Conservation (phyloP, 2,329 filamentous ascomycete species). For the Beauveria brongniartii region DNA sequence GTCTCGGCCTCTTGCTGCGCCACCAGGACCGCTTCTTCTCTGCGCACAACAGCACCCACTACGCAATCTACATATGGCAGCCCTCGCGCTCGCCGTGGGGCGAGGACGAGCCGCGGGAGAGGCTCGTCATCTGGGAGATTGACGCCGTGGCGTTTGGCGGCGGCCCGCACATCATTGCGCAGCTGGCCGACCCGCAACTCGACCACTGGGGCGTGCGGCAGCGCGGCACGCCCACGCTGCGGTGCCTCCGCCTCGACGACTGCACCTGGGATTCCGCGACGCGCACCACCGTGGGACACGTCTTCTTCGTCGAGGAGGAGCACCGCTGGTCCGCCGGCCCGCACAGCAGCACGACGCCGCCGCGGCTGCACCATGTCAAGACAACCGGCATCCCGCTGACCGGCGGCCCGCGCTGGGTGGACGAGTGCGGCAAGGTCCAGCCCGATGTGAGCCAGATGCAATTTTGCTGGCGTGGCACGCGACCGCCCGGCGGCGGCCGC, state of each 20-base stretch:
- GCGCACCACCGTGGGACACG: constrained; percentile 21
- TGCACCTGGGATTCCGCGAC: constrained; percentile 27
- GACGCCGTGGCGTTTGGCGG: constrained; percentile 20
- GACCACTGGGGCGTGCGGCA: constrained; percentile 46
- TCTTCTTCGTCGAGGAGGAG: constrained; percentile 51
- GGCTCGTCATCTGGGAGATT: constrained; percentile 53
- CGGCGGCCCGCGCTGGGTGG: constrained; percentile 43
- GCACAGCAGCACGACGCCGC: constrained; percentile 32
- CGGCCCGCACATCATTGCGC: constrained; percentile 38
- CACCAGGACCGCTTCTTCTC: constrained; percentile 55
- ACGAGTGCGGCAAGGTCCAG: constrained; percentile 31
- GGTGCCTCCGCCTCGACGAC: constrained; percentile 42
- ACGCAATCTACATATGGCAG: constrained; percentile 55
- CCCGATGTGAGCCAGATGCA: constrained; percentile 22
- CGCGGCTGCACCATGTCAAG: constrained; percentile 36
- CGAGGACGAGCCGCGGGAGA: constrained; percentile 49
- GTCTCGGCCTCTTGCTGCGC: constrained; percentile 45
- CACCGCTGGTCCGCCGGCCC: constrained; percentile 41
- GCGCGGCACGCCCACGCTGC: constrained; percentile 39
- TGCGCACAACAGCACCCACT: constrained; percentile 49
- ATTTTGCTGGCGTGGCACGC: constrained; percentile 32
- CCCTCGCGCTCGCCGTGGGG: constrained; percentile 46
- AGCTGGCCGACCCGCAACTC: constrained; percentile 43
- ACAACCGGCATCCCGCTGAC: constrained; percentile 47
- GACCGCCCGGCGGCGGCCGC: background rate